phyloP scores from a whole-genome alignment of 805 yeast species.

The Wickerhamiella brachini region DNA sequence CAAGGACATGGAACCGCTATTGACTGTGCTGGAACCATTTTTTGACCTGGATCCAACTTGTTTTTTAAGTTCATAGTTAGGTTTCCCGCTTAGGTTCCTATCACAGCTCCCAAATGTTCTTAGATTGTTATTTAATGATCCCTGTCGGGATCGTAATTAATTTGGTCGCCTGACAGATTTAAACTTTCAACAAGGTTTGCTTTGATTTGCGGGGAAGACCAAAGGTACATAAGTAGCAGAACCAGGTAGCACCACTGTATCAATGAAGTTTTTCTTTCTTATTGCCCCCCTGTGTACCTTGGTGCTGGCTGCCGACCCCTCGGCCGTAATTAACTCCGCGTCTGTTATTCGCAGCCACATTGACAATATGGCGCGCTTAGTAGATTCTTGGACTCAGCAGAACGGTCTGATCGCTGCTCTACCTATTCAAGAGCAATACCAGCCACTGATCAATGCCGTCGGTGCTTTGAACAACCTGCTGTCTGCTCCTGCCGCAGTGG shows the following conservation, averaged over 20 bases:
- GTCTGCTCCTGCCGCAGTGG: neutral
- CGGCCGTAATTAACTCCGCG: neutral
- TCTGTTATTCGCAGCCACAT: neutral
- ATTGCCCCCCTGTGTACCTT: constrained; percentile 12
- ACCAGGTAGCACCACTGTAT: neutral
- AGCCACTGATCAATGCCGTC: constrained; percentile 9
- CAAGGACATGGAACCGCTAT: neutral
- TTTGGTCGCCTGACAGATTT: neutral
- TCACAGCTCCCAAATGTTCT: too few relatives aligned
- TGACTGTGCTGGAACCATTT: neutral
- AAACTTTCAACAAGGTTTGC: neutral
- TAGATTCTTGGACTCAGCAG: constrained; percentile 2
- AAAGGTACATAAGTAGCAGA: neutral
- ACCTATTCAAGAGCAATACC: constrained; percentile 13
- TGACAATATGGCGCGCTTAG: neutral
- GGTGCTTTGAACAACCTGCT: neutral
- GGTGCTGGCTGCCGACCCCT: neutral
- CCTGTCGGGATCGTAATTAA: too few relatives aligned
- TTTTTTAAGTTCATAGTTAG: too few relatives aligned
- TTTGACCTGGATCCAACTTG: neutral
- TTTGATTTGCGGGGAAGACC: neutral
- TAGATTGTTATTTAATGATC: too few relatives aligned
- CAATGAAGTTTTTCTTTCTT: constrained; percentile 2
- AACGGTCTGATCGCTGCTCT: constrained; percentile 17
- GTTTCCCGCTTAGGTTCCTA: too few relatives aligned